Evolutionary conservation across 108 stramenopile species (phyloP), one percentile per base, ranked within the genome.

Genomic region (Ochromonas danica): DNA sequence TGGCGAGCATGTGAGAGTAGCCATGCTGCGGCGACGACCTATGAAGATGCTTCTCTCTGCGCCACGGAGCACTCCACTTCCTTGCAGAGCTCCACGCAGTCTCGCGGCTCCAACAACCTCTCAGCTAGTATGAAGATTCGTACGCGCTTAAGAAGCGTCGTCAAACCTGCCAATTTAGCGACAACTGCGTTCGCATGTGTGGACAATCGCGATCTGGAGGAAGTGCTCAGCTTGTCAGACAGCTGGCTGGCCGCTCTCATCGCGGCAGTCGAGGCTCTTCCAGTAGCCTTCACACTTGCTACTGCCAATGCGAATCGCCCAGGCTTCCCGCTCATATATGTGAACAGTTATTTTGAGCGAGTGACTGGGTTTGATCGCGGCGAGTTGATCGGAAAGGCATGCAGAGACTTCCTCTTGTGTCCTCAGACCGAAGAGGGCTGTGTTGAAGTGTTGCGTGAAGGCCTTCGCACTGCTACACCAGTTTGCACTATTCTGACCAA

Each of bases 21-120:
- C 63, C 63, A 67, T 67, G 63, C 63, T 31, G 25, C 25, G 27
- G 63, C 63, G 25, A 67, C 63, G 10, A 67, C 63, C 25, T 6
- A 14, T 10, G 63, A 31, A 28, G 63, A 67, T 36, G 63, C 63
- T 6, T 31, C 17, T 14, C 6, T 22, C 17, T 57, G 17, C 10
- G 17, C 10, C 51, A 22, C 22, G 17, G 51, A 57, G 10, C 17
- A 57, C 22, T 57, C 22, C 51, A 22, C 51, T 10, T 22, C 10
- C 17, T 57, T 22, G 51, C 10, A 10, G 22, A 57, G 22, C 22
- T 17, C 17, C 22, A 17, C 22, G 51, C 51, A 10, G 51, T 22
- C 10, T 17, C 51, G 22, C 51, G 51, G 51, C 22, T n/a, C n/a
- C n/a, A n/a, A n/a, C n/a, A n/a, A n/a, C n/a, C n/a, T n/a, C n/a